Conservation (phyloP, 2,329 filamentous ascomycete genomes). For the Penicillium sp. region DNA sequence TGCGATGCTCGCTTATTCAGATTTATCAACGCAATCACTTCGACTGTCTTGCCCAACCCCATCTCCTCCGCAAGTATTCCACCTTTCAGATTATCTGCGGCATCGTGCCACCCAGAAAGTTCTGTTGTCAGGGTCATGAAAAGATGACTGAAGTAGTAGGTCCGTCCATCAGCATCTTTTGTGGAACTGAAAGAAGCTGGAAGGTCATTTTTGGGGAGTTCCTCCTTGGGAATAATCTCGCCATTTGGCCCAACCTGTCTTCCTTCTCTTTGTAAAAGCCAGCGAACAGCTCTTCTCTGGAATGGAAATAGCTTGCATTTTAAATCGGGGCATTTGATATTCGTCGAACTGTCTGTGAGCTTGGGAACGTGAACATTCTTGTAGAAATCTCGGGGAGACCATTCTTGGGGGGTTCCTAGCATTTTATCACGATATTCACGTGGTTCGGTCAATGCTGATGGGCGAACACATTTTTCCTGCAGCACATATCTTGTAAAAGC, state of each 20-base stretch:
- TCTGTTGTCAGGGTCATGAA: conserved; percentile 43
- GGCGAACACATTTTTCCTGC: conserved; percentile 18
- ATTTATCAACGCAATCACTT: conserved; percentile 49
- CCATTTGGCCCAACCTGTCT: conserved; percentile 37
- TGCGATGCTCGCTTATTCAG: conserved; percentile 36
- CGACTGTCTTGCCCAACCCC: conserved; percentile 53
- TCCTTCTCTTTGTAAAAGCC: conserved; percentile 49
- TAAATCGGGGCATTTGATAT: conserved; percentile 37
- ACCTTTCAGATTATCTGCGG: conserved; percentile 35
- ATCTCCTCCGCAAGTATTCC: conserved; percentile 54
- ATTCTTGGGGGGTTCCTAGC: conserved; percentile 16
- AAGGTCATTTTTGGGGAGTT: conserved; percentile 17
- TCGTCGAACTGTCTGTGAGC: conserved; percentile 32
- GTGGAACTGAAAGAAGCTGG: conserved; percentile 42
- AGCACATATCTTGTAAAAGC: conserved; percentile 35
- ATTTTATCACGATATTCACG: conserved; percentile 14
- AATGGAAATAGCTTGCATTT: conserved; percentile 49
- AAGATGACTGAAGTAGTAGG: conserved; percentile 45
- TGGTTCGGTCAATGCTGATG: background rate
- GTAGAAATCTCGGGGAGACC: conserved; percentile 48
- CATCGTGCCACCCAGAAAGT: conserved; percentile 36
- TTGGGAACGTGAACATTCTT: conserved; percentile 49
- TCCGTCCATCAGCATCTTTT: conserved; percentile 39
- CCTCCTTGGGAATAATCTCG: conserved; percentile 22
- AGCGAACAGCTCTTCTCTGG: conserved; percentile 48